Percentiles rank a stretch among this genome's conserved stretches.
Evolutionary conservation across 2,329 filamentous ascomycete species (phyloP).

Genomic region (Arthrobotrys pseudoclavata): DNA sequence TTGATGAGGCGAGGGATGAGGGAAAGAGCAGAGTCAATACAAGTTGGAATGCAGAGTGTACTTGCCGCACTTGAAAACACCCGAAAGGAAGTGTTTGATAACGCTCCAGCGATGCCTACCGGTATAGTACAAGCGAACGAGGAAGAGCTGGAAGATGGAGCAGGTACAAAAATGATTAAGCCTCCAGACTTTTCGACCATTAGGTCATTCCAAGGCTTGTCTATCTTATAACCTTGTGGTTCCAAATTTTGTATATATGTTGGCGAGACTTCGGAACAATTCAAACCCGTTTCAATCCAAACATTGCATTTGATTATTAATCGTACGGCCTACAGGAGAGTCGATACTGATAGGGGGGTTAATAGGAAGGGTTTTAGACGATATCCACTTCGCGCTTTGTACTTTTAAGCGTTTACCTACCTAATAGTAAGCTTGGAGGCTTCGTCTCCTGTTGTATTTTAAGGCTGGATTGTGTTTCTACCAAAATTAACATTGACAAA

Average conservation of each 20-base stretch:
- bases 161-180: slow-evolving; percentile 2
- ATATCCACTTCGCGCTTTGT: too few relatives aligned
- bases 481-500: too few relatives aligned
- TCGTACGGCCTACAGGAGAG: neutral
- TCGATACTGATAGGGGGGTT: too few relatives aligned
- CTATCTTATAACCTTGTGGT: slow-evolving; percentile 36
- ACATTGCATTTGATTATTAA: neutral
- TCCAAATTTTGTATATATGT: neutral
- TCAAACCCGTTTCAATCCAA: neutral
- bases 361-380: too few relatives aligned
- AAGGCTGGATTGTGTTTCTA: too few relatives aligned
- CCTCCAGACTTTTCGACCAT: slow-evolving; percentile 49
- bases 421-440: too few relatives aligned
- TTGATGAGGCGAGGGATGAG: slow-evolving; percentile 85
- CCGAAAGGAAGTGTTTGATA: slow-evolving; percentile 78
- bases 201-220: slow-evolving; percentile 21
- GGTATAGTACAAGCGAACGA: slow-evolving; percentile 61
- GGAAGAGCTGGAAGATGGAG: slow-evolving; percentile 61
- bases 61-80: slow-evolving; percentile 70
- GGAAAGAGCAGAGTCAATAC: slow-evolving; percentile 84
- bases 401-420: too few relatives aligned
- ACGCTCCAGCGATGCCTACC: slow-evolving; percentile 60
- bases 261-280: too few relatives aligned
- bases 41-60: slow-evolving; percentile 80
- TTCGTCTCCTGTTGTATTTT: too few relatives aligned